Evolutionary conservation across 129 eudicot species (phyloP).

Genomic region (Artemisia tridentata): DNA sequence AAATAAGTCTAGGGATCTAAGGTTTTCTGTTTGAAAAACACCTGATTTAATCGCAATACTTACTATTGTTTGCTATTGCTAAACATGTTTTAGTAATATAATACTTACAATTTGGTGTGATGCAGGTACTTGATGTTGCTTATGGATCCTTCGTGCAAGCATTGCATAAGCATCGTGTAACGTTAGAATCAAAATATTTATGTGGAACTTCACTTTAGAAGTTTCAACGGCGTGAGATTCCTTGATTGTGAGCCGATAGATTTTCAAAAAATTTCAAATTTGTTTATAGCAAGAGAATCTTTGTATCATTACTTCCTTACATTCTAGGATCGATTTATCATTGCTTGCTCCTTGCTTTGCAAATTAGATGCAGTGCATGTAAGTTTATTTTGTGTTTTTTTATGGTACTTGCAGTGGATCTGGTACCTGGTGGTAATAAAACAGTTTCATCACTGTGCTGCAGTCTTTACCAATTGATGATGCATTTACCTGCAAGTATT

Average conservation of each 20-base stretch:
- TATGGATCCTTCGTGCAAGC: not conserved
- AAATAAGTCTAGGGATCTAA: not conserved
- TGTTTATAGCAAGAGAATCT: conserved; percentile 3
- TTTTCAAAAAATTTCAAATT: not conserved
- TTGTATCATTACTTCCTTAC: conserved; percentile 6
- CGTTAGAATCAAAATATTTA: conserved; percentile 7
- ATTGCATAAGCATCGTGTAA: not conserved
- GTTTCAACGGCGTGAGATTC: conserved; percentile 17
- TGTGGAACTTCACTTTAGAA: conserved; percentile 21
- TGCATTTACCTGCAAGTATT: not conserved
- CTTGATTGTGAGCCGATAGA: not conserved
- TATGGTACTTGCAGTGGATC: not conserved
- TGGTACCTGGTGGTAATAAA: not conserved
- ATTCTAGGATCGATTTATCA: conserved; percentile 4
- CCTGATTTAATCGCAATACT: not conserved
- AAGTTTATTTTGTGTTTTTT: not conserved
- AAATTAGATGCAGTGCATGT: conserved; percentile 19
- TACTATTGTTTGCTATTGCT: not conserved
- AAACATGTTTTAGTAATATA: not conserved
- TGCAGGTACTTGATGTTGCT: conserved; percentile 36
- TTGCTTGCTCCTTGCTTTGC: conserved; percentile 23
- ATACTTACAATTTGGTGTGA: conserved; percentile 5
- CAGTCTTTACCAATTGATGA: conserved; percentile 1
- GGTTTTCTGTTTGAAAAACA: not conserved
- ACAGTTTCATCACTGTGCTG: not conserved